Base-by-base conservation (phyloP, 2,329 filamentous ascomycete species). In the Tolypocladium album region DNA sequence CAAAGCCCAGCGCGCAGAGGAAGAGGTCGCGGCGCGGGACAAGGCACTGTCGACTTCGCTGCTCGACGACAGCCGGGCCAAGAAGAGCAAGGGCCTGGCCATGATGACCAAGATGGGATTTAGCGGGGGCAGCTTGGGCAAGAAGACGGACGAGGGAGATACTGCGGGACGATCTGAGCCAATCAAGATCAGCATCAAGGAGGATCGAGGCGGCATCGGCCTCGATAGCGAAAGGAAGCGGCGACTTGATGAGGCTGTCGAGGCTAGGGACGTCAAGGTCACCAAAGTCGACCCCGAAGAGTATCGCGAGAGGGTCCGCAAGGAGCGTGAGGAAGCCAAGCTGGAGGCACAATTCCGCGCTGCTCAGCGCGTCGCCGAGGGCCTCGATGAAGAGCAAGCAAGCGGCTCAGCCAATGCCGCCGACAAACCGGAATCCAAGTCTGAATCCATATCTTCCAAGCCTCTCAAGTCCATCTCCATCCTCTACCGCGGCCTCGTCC, bases 31-130 rank as follows among this genome's bases (percentile, higher is more conserved):
- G 50, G 84, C 84, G 20, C 87, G 91, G 58, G 90, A 97, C 71
- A 84, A 82, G 43, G 90, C 89, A 0, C 82, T 97, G 34, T 82
- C 86, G 5, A 89, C 77, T n/a, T 89, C 88, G 6, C 79, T 94
- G 56, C 78, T 96, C 8, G 82, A 86, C 24, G 71, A 75, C 45
- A 73, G 78, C 7, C 72, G 73, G 20, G 76, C 81, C 20, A 80
- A 84, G 57, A 82, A 82, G 67, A 95, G 87, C 76, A 97, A 97
- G 71, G 94, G 93, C 1, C 85, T 95, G 63, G 86, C 90, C 64
- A 97, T 99, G 91, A 96, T 99, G 92, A 88, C 90, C 27, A 93
- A 90, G 74, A 90, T 99, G 81, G 94, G 94, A 0, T 99, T 95
- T 76, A 88, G 85, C 61, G 92, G 92, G 31, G 85, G 84, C 42